A percentile compares a stretch with the other conserved stretches of the same genome.
phyloP scores from a whole-genome alignment of 1,284 basidiomycete genomes.

The Rhodotorula sp. region DNA sequence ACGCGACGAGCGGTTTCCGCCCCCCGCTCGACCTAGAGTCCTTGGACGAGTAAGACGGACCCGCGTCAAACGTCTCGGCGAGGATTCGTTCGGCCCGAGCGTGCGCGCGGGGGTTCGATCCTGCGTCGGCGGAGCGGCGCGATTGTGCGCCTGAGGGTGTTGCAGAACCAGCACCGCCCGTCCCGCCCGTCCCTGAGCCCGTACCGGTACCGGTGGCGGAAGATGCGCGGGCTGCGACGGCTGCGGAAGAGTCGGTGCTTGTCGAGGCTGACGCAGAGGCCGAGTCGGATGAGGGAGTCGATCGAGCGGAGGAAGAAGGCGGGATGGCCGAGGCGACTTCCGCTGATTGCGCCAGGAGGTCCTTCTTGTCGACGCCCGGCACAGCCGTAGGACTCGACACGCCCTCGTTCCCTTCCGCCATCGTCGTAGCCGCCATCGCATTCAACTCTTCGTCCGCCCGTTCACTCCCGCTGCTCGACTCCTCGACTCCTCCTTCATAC shows the following conservation, averaged over 20 bases:
- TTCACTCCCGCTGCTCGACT: neutral
- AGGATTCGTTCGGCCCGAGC: constrained; percentile 13
- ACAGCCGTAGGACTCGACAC: too few species aligned
- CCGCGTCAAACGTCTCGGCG: constrained; percentile 2
- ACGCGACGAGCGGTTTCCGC: neutral
- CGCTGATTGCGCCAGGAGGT: neutral
- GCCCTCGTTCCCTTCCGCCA: too few species aligned
- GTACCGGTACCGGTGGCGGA: too few species aligned
- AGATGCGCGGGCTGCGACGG: too few species aligned
- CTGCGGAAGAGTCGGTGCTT: too few species aligned
- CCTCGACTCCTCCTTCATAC: constrained; percentile 4
- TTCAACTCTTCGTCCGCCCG: neutral
- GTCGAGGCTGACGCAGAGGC: neutral
- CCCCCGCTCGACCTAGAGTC: too few species aligned
- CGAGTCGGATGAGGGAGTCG: too few species aligned
- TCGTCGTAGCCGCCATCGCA: too few species aligned
- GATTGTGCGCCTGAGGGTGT: neutral
- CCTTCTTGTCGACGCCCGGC: neutral
- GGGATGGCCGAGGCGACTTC: neutral
- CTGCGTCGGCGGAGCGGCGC: neutral
- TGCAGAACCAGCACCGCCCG: too few species aligned
- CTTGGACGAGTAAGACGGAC: too few species aligned
- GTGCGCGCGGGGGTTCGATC: neutral
- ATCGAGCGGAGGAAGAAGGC: neutral
- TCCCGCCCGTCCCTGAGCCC: too few species aligned